Evolutionary conservation across 805 yeast genomes (phyloP).

Genomic region (Suhomyces vadensis): DNA sequence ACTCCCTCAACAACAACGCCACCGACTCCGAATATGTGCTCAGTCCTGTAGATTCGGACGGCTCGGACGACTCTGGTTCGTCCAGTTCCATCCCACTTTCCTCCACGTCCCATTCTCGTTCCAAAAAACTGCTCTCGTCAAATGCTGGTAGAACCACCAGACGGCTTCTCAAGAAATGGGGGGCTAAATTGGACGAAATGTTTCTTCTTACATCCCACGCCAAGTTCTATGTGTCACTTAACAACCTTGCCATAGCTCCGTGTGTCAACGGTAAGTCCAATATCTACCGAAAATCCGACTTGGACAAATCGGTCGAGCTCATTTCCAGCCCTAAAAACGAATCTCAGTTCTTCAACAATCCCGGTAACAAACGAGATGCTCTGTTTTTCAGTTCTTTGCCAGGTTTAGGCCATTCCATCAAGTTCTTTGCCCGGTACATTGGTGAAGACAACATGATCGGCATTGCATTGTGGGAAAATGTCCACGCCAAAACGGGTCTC

Average conservation of each 20-base stretch:
- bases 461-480: conserved; percentile 73
- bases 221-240: conserved; percentile 78
- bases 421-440: conserved; percentile 74
- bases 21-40: conserved; percentile 27
- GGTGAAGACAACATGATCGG: conserved; percentile 95
- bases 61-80: conserved; percentile 2
- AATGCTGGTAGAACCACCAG: background rate
- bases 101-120: background rate
- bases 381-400: conserved; percentile 19
- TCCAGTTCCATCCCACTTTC: background rate
- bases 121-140: conserved; percentile 1
- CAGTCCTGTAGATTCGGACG: conserved; percentile 15
- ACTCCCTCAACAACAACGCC: conserved; percentile 6
- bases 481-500: conserved; percentile 69
- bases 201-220: conserved; percentile 82
- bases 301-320: conserved; percentile 56
- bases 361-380: conserved; percentile 33
- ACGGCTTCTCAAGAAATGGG: conserved; percentile 36
- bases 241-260: conserved; percentile 73
- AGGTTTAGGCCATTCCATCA: conserved; percentile 54
- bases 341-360: conserved; percentile 34
- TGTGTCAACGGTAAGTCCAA: conserved; percentile 92
- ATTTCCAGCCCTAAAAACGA: conserved; percentile 24
- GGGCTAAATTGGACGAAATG: conserved; percentile 80
- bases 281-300: conserved; percentile 64